Evolutionary conservation across 495 filamentous ascomycete genomes (phyloP), one percentile per base, ranked within the genome.

Genomic region (Elaphomyces granulatus): DNA sequence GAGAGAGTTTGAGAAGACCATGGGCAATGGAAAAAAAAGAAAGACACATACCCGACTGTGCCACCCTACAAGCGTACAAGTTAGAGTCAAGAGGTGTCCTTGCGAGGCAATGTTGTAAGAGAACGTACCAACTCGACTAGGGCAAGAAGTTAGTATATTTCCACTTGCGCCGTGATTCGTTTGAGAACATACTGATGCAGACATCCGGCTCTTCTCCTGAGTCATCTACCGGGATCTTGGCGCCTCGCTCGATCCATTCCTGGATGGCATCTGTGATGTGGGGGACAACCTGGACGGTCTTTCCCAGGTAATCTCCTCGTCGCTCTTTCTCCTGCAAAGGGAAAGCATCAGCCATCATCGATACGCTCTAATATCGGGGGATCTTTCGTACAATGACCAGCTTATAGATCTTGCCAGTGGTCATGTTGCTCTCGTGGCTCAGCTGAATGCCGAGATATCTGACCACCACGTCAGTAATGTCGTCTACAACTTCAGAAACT

Each of bases 211-310:
- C 66, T 48, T 76, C 75, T 18, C 68, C 68, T 1, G 79, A 80
- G 41, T 83, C 79, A 48, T 90, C 83, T 9, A 87, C 83, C 2
- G 81, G 79, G 28, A 83, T 74, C 45, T 61, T 68, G 12, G 83
- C 76, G 15, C 87, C 84, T 12, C 78, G 66, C 56, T 77, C 66
- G 41, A 87, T 83, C 77, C 80, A 84, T 28, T 86, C 79, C 57
- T 87, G 75, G 45, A 90, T 82, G 3, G 74, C 76, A 47, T 86
- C 73, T 7, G 81, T 86, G 31, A 90, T 59, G 52, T 90, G 84
- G 1, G 84, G 83, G 15, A 88, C 83, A 3, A 87, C 77, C 54
- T 90, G 84, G 15, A 88, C 83, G 0, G 84, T 90, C 44, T 73
- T 72, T 39, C 84, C 83, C 2, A 87, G 68, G 45, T 87, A 88